Conservation (phyloP, 2,329 filamentous ascomycete genomes). For the Aspergillus alliaceus region DNA sequence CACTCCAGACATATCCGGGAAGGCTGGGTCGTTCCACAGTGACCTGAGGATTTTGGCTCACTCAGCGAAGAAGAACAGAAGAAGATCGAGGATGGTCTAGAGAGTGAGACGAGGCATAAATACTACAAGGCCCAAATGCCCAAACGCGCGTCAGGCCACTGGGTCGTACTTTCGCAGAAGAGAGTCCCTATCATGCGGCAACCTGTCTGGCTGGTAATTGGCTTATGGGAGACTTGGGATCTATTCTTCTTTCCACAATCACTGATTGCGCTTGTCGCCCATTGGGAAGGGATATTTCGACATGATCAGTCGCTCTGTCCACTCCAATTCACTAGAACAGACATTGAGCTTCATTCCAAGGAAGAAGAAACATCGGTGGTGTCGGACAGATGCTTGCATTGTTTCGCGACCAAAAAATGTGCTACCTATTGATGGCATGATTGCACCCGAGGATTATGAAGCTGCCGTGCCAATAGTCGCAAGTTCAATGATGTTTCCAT, state of each 20-base stretch:
- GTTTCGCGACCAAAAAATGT: neutral
- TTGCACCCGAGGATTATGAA: neutral
- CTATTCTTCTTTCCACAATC: slow-evolving; percentile 34
- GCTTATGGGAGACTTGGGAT: slow-evolving; percentile 33
- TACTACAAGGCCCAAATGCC: slow-evolving; percentile 34
- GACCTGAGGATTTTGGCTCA: slow-evolving; percentile 28
- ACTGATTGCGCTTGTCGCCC: slow-evolving; percentile 22
- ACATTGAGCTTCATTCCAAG: slow-evolving; percentile 24
- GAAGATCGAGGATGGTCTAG: slow-evolving; percentile 26
- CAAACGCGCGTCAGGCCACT: slow-evolving; percentile 30
- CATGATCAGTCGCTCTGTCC: slow-evolving; percentile 16
- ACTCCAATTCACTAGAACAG: slow-evolving; percentile 22
- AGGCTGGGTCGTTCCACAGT: slow-evolving; percentile 30
- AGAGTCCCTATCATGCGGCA: slow-evolving; percentile 24
- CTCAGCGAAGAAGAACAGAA: slow-evolving; percentile 26
- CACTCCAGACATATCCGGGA: slow-evolving; percentile 28
- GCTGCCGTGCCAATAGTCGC: slow-evolving; percentile 10
- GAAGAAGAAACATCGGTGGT: slow-evolving; percentile 31
- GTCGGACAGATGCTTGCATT: slow-evolving; percentile 28
- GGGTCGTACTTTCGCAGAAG: slow-evolving; percentile 24
- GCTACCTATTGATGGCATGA: slow-evolving; percentile 1
- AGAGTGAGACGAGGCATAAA: slow-evolving; percentile 35
- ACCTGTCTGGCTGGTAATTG: slow-evolving; percentile 32
- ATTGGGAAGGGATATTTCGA: slow-evolving; percentile 23
- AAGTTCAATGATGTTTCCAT: slow-evolving; percentile 28